Base-by-base conservation (phyloP, 2,329 filamentous ascomycete species). In the Aulographum hederae region DNA sequence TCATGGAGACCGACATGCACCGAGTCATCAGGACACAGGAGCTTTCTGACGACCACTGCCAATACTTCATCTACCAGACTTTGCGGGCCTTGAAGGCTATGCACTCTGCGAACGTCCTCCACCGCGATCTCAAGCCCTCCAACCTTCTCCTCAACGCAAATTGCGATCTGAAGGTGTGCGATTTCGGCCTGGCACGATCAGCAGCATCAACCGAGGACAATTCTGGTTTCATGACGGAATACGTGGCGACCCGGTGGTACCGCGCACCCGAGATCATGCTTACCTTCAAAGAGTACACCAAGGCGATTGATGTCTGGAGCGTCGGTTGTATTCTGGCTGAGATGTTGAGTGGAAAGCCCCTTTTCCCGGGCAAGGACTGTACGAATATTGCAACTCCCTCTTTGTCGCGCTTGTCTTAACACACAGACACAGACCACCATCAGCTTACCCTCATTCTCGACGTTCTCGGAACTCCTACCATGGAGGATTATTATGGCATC, bases 191-290 rank as follows among this genome's bases (percentile, higher is more conserved):
- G 35, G 89, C 89, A 30, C 76, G 85, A 48, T 95, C 86, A 6
- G 89, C 89, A 10, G 89, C 89, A 6, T 94, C 86, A 6, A 91
- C 91, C 43, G 89, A 98, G 51, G 89, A 98, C 57, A 98, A 98
- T 60, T 94, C 86, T n/a, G 89, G 89, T 15, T 98, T 98, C 70
- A 98, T 98, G 89, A 98, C 89, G 12, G 89, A 98, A 91, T 98
- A 98, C 53, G 89, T 98, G 35, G 89, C 89, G 32, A 98, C 89
- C 29, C 77, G 89, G 48, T 98, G 89, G 89, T 98, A 98, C 60
- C 84, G 89, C 57, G 89, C 89, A 4, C 89, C 89, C 3, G 89
- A 98, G 55, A 98, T 98, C 56, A 98, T 98, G 89, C 77, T 98
- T 61, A 98, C 89, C 10, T 98, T 95, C 67, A 95, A 98, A 63